Conservation (phyloP, 2,329 filamentous ascomycete genomes). For the Periconia digitata region DNA sequence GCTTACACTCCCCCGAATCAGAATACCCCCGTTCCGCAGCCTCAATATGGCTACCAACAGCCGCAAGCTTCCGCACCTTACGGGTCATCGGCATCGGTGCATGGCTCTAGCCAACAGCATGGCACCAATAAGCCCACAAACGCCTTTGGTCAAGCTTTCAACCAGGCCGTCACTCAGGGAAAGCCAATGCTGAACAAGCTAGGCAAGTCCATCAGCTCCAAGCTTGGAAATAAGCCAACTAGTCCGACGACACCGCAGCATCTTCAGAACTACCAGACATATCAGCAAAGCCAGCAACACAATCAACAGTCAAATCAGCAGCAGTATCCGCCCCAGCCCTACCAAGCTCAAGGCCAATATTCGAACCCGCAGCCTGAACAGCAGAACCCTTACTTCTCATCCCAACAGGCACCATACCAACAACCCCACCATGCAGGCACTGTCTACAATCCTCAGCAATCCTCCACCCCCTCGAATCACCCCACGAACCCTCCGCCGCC, state of each 20-base stretch:
- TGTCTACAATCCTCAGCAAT: slow-evolving; percentile 26
- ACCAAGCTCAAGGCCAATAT: slow-evolving; percentile 17
- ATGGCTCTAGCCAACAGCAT: slow-evolving; percentile 9
- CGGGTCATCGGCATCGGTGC: slow-evolving; percentile 16
- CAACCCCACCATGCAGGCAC: slow-evolving; percentile 27
- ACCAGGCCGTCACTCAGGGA: slow-evolving; percentile 38
- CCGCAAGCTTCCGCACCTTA: slow-evolving; percentile 17
- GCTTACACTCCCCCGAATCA: slow-evolving; percentile 28
- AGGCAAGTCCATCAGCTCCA: slow-evolving; percentile 39
- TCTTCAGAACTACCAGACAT: slow-evolving; percentile 34
- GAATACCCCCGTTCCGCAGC: slow-evolving; percentile 16
- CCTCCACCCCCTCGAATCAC: slow-evolving; percentile 10
- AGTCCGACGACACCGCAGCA: slow-evolving; percentile 27
- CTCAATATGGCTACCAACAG: slow-evolving; percentile 15
- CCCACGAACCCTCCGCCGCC: slow-evolving; percentile 14
- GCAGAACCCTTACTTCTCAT: slow-evolving; percentile 20
- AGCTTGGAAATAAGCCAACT: slow-evolving; percentile 29
- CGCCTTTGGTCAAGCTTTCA: slow-evolving; percentile 34
- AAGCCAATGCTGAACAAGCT: slow-evolving; percentile 41
- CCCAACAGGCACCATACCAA: slow-evolving; percentile 29
- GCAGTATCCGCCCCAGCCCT: slow-evolving; percentile 18
- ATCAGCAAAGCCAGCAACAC: slow-evolving; percentile 33
- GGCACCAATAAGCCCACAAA: slow-evolving; percentile 20
- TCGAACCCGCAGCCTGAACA: slow-evolving; percentile 7
- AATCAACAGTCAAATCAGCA: slow-evolving; percentile 18